Percentiles rank a stretch among this genome's conserved stretches.
phyloP scores from a whole-genome alignment of 2,329 filamentous ascomycete genomes.

The Hypoxylon sp. region DNA sequence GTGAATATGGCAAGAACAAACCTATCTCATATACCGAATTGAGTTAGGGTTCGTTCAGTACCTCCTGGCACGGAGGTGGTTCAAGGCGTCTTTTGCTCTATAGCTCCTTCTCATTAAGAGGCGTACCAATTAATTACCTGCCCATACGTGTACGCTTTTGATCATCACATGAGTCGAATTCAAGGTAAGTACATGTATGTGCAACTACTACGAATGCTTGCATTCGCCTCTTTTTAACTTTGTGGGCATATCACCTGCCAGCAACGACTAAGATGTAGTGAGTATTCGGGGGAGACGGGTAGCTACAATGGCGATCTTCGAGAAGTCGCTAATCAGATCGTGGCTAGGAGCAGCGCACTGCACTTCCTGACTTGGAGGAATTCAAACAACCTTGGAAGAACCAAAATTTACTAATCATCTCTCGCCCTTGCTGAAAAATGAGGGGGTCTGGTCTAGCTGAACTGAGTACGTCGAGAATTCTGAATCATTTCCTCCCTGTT shows the following conservation, averaged over 20 bases:
- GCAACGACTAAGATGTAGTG: not conserved
- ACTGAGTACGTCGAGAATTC: not conserved
- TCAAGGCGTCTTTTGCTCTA: not conserved
- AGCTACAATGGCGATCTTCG: conserved; percentile 30
- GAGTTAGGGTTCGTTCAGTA: conserved; percentile 1
- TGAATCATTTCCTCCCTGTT: conserved; percentile 12
- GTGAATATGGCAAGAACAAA: not conserved
- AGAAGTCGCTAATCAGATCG: conserved; percentile 1
- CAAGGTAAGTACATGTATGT: not conserved
- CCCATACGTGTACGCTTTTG: not conserved
- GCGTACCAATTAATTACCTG: not conserved
- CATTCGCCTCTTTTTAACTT: conserved; percentile 2
- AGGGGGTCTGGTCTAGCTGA: not conserved
- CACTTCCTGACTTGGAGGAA: not conserved
- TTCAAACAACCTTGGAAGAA: not conserved
- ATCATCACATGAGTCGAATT: not conserved
- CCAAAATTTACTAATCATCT: not conserved
- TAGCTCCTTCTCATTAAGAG: not conserved
- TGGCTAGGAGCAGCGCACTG: not conserved
- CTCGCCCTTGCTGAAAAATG: conserved; percentile 1
- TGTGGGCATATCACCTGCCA: not conserved
- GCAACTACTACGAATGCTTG: not conserved
- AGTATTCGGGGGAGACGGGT: not conserved
- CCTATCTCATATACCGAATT: not conserved
- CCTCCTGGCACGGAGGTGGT: not conserved